Percentiles rank a stretch among this genome's conserved stretches.
Conservation (phyloP, 306 rosid species). For the Castanea sativa region DNA sequence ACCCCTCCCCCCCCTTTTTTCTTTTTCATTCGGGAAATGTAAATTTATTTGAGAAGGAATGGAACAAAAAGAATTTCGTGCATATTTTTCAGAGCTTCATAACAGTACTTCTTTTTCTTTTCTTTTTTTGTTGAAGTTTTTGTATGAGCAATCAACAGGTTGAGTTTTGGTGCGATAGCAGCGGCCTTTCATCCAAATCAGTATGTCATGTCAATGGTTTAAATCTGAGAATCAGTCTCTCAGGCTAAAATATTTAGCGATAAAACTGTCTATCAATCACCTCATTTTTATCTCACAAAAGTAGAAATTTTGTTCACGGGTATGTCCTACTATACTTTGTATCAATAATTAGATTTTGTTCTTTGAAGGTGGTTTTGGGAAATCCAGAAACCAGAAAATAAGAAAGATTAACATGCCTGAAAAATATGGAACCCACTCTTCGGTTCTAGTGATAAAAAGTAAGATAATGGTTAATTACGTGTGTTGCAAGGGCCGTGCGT, state of each 20-base stretch:
- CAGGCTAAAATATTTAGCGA: too few relatives aligned
- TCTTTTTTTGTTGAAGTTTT: not conserved
- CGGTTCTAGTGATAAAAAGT: not conserved
- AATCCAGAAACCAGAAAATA: not conserved
- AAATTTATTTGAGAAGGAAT: constrained; percentile 61
- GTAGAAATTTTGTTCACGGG: too few relatives aligned
- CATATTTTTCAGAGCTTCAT: not conserved
- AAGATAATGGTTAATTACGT: constrained; percentile 3
- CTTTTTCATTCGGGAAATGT: constrained; percentile 51
- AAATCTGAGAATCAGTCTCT: too few relatives aligned
- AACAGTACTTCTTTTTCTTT: not conserved
- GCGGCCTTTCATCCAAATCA: too few relatives aligned
- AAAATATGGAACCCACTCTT: not conserved
- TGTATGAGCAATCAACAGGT: not conserved
- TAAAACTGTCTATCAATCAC: too few relatives aligned
- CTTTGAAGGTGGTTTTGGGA: not conserved
- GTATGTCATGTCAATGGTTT: too few relatives aligned
- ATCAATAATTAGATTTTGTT: too few relatives aligned
- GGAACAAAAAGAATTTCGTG: constrained; percentile 10
- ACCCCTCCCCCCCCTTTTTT: not conserved
- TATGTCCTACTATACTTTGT: too few relatives aligned
- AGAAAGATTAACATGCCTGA: not conserved
- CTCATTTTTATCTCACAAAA: too few relatives aligned
- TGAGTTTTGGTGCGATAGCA: too few relatives aligned
- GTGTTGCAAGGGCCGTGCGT: constrained; percentile 10